Evolutionary conservation across 2,329 filamentous ascomycete genomes (phyloP).

Genomic region (Plenodomus biglobosus): DNA sequence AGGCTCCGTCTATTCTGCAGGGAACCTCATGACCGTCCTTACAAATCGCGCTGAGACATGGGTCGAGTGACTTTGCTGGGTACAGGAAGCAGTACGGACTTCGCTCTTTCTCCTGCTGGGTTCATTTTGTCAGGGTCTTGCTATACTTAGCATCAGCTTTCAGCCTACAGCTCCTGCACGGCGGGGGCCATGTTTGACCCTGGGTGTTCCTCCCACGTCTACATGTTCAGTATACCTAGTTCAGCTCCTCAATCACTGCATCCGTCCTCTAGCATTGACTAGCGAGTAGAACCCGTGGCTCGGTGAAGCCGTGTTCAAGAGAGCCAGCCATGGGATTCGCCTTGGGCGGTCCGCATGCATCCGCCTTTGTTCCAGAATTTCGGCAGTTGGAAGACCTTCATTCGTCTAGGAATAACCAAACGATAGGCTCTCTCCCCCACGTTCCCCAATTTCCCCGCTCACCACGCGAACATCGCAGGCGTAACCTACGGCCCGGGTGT

Average conservation of each 20-base stretch:
- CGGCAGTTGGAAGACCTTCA: neutral
- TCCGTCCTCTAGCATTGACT: too few species aligned
- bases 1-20: neutral
- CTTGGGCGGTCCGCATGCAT: neutral
- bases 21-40: too few species aligned
- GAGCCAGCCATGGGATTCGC: neutral
- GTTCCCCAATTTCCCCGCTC: neutral
- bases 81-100: too few species aligned
- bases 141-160: neutral
- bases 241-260: too few species aligned
- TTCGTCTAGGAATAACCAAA: neutral
- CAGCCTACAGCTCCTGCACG: neutral
- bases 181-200: too few species aligned
- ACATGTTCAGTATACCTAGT: too few species aligned
- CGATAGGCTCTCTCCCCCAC: neutral
- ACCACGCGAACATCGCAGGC: too few species aligned
- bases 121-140: neutral
- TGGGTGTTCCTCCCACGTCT: too few species aligned
- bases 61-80: too few species aligned
- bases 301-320: too few species aligned
- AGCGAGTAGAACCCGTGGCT: too few species aligned
- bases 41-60: neutral
- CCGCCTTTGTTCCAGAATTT: neutral
- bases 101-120: neutral
- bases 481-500: too few species aligned